Conservation (phyloP, 2,329 filamentous ascomycete genomes). For the Penicillium sclerotiorum region DNA sequence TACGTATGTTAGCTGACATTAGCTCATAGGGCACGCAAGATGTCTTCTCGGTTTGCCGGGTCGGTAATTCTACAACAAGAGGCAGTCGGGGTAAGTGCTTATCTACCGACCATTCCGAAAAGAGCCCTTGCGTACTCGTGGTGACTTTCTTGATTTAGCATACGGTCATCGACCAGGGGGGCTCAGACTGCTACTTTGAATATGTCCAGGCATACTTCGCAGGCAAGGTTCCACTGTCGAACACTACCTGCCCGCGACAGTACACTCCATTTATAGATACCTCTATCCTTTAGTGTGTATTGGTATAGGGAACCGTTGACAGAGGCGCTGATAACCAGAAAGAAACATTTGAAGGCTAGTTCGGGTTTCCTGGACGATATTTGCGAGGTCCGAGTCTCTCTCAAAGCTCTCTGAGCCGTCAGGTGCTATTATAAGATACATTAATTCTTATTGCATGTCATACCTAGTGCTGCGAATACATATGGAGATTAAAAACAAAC, state of each 20-base stretch:
- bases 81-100: constrained; percentile 18
- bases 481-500: too few species aligned
- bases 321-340: too few species aligned
- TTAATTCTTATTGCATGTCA: too few species aligned
- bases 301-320: too few species aligned
- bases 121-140: too few species aligned
- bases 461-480: too few species aligned
- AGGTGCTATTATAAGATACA: too few species aligned
- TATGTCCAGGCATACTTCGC: constrained; percentile 43
- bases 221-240: constrained; percentile 35
- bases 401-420: too few species aligned
- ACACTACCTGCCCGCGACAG: constrained; percentile 34
- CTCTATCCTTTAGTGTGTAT: background rate
- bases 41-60: constrained; percentile 15
- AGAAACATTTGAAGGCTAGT: too few species aligned
- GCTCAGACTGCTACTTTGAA: constrained; percentile 39
- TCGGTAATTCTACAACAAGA: constrained; percentile 19
- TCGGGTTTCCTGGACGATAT: too few species aligned
- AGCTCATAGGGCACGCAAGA: constrained; percentile 13
- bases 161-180: constrained; percentile 45
- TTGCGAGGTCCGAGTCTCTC: too few species aligned
- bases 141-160: constrained; percentile 7
- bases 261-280: background rate
- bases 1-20: constrained; percentile 5
- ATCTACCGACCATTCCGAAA: too few species aligned